Evolutionary conservation across 371 early-diverging fungal species (phyloP), one percentile per base, ranked within the genome.

Genomic region (Apophysomyces ossiformis): DNA sequence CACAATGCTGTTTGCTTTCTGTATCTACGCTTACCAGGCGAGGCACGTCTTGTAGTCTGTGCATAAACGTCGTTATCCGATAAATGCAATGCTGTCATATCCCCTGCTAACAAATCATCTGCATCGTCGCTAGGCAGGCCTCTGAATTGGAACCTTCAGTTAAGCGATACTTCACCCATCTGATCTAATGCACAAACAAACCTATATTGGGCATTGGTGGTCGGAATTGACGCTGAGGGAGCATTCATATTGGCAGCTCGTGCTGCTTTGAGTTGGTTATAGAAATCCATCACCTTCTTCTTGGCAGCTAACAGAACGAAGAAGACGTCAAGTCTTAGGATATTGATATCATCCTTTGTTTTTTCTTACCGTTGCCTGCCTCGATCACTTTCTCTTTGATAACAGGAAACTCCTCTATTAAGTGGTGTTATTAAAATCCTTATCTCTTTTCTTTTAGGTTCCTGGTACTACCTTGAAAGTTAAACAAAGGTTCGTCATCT

Each of bases 61-160:
- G 78, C 70, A 67, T 82, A 82, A 1, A 83, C 83, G 61, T 83
- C 83, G 45, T 80, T 73, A 38, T 83, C 83, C 6, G 83, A 83
- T 38, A 83, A 67, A 60, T 72, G 76, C 47, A 83, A 66, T n/a
- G 83, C 83, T 9, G 83, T 75, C 64, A 80, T 75, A 64, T 83
- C 83, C 18, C 80, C 80, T 12, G 77, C 69, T 39, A 83, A 69
- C 38, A 83, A 66, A 58, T 82, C 79, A 62, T 83, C 83, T 1
- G 73, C 79, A 65, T 76, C 76, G 57, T 78, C 78, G 37, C 78
- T 78, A 12, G 82, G 77, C 56, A 82, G 57, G 4, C 83, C 83
- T 67, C 79, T 74, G 41, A 12, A 36, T 11, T 36, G 11, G 9
- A 2, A 16, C 32, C 3, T 26, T 26, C 2, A 26, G 32, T 26